These are phyloP conservation scores for Colletotrichum endophyticum DNA, from an alignment of 2,329 filamentous ascomycete species.

Conservation along the genomic window DNA sequence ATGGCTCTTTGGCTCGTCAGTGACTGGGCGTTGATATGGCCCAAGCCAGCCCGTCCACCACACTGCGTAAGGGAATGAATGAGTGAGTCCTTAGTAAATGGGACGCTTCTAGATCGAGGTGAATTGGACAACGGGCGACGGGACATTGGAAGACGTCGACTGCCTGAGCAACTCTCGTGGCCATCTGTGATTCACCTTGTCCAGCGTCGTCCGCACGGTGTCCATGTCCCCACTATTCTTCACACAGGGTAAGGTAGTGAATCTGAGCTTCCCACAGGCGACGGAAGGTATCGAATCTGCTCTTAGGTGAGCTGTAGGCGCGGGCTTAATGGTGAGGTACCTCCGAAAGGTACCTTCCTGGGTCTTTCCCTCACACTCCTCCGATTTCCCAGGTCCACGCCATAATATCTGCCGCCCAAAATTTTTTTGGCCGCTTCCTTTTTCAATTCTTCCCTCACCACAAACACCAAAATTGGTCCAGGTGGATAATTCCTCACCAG, in stretches of 20 bases:
- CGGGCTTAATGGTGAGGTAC: slow-evolving; percentile 8
- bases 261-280: neutral
- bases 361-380: slow-evolving; percentile 16
- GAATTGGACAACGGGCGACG: neutral
- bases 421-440: slow-evolving; percentile 12
- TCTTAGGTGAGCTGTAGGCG: neutral
- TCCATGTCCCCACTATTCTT: neutral
- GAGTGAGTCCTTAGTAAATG: neutral
- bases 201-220: neutral
- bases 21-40: neutral
- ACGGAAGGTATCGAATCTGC: neutral
- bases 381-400: slow-evolving; percentile 5
- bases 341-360: slow-evolving; percentile 3
- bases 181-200: neutral
- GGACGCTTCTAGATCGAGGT: neutral
- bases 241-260: neutral
- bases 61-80: neutral
- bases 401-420: slow-evolving; percentile 23
- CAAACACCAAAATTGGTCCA: slow-evolving; percentile 23
- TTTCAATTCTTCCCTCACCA: slow-evolving; percentile 21
- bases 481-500: slow-evolving; percentile 23
- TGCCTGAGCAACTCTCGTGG: neutral
- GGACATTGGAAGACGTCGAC: neutral
- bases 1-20: neutral
- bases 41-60: neutral